Conservation (phyloP, 306 rosid species). For the Delonix regia region DNA sequence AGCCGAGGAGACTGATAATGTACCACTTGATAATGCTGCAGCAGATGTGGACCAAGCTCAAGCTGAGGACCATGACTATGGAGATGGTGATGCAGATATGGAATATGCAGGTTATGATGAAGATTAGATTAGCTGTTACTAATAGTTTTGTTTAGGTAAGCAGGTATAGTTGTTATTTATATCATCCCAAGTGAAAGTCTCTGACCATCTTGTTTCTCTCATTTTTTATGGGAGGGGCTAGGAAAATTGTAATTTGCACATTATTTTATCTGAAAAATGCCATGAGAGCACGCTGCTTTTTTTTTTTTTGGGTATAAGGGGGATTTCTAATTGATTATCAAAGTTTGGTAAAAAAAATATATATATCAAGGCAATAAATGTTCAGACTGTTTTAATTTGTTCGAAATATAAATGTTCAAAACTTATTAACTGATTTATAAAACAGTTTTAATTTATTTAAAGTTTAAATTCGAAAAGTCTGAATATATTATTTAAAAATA, state of each 20-base stretch:
- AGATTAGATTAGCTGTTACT: constrained; percentile 21
- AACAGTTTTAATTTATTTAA: no score
- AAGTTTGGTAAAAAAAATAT: no score
- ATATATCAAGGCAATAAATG: no score
- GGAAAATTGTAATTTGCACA: neutral
- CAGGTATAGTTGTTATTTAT: neutral
- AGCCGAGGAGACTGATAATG: neutral
- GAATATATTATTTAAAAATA: no score
- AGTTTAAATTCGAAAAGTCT: no score
- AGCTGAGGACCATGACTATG: constrained; percentile 42
- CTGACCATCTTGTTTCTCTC: neutral
- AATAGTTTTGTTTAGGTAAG: constrained; percentile 22
- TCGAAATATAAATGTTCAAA: no score
- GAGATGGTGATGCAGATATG: constrained; percentile 45
- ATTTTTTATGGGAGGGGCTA: neutral
- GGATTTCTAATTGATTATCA: neutral
- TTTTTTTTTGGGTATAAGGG: no score
- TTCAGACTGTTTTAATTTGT: no score
- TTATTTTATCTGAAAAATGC: neutral
- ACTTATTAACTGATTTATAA: no score
- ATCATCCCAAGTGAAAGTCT: neutral
- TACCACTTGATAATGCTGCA: constrained; percentile 8
- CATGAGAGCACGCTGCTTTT: neutral
- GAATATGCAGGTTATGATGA: constrained; percentile 37
- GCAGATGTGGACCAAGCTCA: constrained; percentile 26